phyloP scores from a whole-genome alignment of 768 basidiomycete species.

The Ramaria rubella region DNA sequence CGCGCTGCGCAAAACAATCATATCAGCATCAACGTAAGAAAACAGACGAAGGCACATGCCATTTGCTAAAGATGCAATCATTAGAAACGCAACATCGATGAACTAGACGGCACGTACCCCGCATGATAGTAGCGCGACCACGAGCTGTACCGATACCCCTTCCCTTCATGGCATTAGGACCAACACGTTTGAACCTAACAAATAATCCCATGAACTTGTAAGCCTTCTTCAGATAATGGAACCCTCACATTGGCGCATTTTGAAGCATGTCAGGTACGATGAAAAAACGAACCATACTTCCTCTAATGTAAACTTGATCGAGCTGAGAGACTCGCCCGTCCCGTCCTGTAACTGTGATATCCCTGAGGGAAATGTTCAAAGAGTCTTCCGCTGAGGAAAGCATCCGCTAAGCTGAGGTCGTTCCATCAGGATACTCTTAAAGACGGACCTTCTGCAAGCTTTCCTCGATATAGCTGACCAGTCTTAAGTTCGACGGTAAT shows the following conservation, averaged over 20 bases:
- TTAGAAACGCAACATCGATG: constrained; percentile 7
- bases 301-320: constrained; percentile 98
- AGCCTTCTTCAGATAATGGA: background rate
- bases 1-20: constrained; percentile 48
- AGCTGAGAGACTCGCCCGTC: constrained; percentile 98
- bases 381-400: constrained; percentile 86
- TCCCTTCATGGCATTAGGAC: constrained; percentile 97
- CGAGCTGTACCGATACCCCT: constrained; percentile 98
- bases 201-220: background rate
- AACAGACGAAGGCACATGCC: constrained; percentile 38
- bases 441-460: constrained; percentile 85
- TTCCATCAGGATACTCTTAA: background rate
- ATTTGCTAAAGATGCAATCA: constrained; percentile 50
- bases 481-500: constrained; percentile 99
- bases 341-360: constrained; percentile 95
- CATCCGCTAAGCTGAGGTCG: background rate
- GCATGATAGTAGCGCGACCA: constrained; percentile 97
- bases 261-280: constrained; percentile 99
- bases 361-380: constrained; percentile 90
- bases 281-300: constrained; percentile 97
- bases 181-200: constrained; percentile 94
- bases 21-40: constrained; percentile 4
- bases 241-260: constrained; percentile 92
- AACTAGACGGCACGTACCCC: constrained; percentile 53
- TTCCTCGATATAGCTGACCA: constrained; percentile 94